phyloP scores from a whole-genome alignment of 352 stramenopile species.

The Nothophytophthora sp. region DNA sequence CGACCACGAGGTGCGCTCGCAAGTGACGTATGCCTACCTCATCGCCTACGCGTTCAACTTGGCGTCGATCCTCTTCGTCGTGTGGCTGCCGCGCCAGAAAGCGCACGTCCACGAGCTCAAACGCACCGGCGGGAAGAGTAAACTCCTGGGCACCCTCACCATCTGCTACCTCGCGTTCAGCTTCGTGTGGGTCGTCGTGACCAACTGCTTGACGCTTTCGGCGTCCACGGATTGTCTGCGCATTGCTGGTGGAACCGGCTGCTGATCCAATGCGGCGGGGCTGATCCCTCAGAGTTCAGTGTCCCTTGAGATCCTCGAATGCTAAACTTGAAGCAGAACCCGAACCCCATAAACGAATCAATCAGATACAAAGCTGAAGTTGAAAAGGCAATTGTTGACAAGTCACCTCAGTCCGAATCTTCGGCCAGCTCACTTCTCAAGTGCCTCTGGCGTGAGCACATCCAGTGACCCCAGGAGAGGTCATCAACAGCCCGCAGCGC shows the following conservation, averaged over 20 bases:
- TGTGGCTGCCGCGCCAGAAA: conserved; percentile 57
- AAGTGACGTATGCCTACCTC: conserved; percentile 50
- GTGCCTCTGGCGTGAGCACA: no score
- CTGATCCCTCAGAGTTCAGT: neutral
- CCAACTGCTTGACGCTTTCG: conserved; percentile 53
- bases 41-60: conserved; percentile 59
- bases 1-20: conserved; percentile 38
- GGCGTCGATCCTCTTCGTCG: conserved; percentile 40
- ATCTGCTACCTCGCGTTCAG: conserved; percentile 38
- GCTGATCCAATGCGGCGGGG: conserved; percentile 9
- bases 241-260: conserved; percentile 52
- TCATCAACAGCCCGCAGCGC: no score
- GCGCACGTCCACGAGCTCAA: conserved; percentile 40
- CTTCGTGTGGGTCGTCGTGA: conserved; percentile 51
- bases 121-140: conserved; percentile 36
- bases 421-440: no score
- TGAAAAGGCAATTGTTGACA: no score
- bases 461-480: no score
- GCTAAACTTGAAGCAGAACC: neutral
- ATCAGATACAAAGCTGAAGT: no score
- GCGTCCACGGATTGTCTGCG: conserved; percentile 48
- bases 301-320: neutral
- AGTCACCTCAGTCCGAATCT: no score
- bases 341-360: no score
- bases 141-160: conserved; percentile 32